Conservation (phyloP, 1,139 yeast genomes). For the Diutina sp. region DNA sequence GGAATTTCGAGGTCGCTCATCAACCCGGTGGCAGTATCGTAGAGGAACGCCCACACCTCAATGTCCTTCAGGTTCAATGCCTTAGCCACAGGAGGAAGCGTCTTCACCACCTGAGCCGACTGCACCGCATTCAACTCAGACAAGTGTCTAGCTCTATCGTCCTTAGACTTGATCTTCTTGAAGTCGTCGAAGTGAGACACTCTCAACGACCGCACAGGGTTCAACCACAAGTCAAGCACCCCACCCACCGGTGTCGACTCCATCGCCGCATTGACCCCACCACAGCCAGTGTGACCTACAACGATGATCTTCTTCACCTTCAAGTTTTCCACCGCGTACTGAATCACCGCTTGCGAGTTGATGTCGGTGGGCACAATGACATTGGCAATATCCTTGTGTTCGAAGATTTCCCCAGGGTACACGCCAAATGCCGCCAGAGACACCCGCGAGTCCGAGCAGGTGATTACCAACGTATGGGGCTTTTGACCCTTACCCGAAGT, state of each 20-base stretch:
- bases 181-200: background rate
- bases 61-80: background rate
- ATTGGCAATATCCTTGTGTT: slow-evolving; percentile 1
- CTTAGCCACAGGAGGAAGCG: background rate
- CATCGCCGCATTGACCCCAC: background rate
- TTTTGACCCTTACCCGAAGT: background rate
- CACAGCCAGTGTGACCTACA: slow-evolving; percentile 1
- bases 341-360: slow-evolving; percentile 1
- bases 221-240: background rate
- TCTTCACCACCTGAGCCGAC: background rate
- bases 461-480: slow-evolving; percentile 1
- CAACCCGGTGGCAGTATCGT: background rate
- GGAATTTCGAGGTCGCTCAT: background rate
- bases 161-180: background rate
- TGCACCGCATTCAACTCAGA: background rate
- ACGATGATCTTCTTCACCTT: slow-evolving; percentile 1
- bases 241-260: background rate
- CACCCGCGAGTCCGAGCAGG: slow-evolving; percentile 1
- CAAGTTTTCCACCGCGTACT: background rate
- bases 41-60: background rate
- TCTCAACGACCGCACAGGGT: background rate
- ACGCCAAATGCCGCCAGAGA: background rate
- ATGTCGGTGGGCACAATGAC: background rate
- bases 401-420: background rate
- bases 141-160: background rate